Base-by-base conservation (phyloP, 2,329 filamentous ascomycete species). In the Grosmannia serpens region DNA sequence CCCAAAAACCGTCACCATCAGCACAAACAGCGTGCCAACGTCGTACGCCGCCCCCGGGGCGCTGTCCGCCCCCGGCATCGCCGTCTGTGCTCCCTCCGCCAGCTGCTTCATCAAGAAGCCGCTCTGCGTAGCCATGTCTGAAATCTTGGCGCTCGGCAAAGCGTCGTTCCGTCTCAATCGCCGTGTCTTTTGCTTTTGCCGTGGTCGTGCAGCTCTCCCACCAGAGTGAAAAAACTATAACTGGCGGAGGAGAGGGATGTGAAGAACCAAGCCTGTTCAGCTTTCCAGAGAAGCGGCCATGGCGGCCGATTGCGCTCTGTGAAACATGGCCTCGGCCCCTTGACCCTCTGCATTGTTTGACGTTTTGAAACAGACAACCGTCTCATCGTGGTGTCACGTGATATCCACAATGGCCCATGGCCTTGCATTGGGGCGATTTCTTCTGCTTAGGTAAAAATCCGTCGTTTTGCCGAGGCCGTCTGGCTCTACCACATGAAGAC, bases 1-100 rank as follows among this genome's bases (percentile, higher is more conserved):
- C 62, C 77, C 77, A 58, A 73, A 57, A 54, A 80, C 63, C 10
- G 78, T 80, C 57, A 72, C 61, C 56, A 71, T 56, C 53, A 79
- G 67, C 51, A 80, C 69, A 54, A 75, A 65, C 35, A 64, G 35
- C 17, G 59, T 44, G 58, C 58, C 47, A 11, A 29, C 44, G 49
- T 62, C 58, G n/a, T 57, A 9, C 50, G 20, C 17, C 2, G 13
- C 29, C 7, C 41, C n/a, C n/a, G 51, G 44, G 9, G 8, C 8
- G 4, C 3, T 47, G n/a, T 47, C 44, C n/a, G 44, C 22, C 44
- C 8, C n/a, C 44, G 8, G 7, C n/a, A 22, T 15, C 17, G 38
- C 1, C 38, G 38, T 20, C 38, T 41, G 38, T 15, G 15, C 38
- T 5, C 17, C 17, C n/a, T 47, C 44, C 5, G n/a, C 44, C n/a